phyloP scores from a whole-genome alignment of 1,284 basidiomycete genomes.

The Marasmius sp. region DNA sequence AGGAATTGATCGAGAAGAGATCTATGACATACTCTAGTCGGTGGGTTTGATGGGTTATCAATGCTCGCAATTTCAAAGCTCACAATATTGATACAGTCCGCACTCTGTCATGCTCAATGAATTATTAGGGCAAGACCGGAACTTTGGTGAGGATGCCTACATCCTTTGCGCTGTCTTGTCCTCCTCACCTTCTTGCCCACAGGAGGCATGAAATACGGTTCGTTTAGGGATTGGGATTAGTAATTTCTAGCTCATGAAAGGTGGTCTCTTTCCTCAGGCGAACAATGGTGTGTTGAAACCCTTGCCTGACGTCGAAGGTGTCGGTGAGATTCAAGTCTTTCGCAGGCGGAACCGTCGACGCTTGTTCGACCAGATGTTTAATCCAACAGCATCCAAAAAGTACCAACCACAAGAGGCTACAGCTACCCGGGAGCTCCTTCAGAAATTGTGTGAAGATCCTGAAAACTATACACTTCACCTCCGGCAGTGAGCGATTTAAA shows the following conservation, averaged over 20 bases:
- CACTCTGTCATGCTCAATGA: neutral
- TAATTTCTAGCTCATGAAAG: neutral
- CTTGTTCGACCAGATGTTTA: conserved; percentile 1
- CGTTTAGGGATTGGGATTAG: neutral
- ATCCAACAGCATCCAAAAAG: neutral
- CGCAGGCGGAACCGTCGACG: neutral
- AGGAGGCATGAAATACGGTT: neutral
- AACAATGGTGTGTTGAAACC: neutral
- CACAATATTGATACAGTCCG: neutral
- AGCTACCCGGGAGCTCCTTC: neutral
- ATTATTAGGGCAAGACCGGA: neutral
- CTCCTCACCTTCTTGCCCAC: neutral
- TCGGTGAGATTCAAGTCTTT: neutral
- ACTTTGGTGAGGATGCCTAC: neutral
- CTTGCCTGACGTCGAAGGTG: neutral
- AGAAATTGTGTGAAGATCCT: neutral
- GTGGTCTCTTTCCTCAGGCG: neutral
- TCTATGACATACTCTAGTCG: neutral
- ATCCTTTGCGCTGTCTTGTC: neutral
- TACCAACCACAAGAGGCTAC: neutral
- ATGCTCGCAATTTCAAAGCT: neutral
- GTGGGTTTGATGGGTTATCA: neutral
- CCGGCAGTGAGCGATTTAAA: neutral
- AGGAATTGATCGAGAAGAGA: neutral
- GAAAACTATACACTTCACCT: neutral